Base-by-base conservation (phyloP, 176 grass and related monocot species). In the Phyllostachys edulis region DNA sequence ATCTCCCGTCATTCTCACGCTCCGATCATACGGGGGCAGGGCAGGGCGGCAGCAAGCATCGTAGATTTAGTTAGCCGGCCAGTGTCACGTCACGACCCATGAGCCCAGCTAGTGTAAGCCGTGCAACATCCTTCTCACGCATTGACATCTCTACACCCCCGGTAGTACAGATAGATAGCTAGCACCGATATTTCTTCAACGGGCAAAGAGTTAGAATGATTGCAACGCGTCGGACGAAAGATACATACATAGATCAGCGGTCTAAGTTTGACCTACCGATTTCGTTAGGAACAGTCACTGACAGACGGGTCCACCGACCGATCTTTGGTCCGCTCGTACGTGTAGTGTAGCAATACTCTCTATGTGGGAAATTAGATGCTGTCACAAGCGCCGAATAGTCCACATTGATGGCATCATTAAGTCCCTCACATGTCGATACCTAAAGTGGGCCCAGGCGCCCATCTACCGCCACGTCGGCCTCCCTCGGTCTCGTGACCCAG, bases 391-490 rank as follows among this genome's bases (percentile, higher is more conserved):
- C 18, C 0, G 45, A 74, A 12, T 73, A 75, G 49, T 69, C 63
- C 71, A 47, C 60, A 81, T 67, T 87, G 47, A 87, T 81, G 70
- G 32, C 85, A n/a, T 44, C 64, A 83, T 88, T 88, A 88, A 45
- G 21, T 8, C 36, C 23, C 0, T 88, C 86, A 83, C 86, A 45
- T 88, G 86, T 71, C 73, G 36, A 12, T 56, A 78, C 73, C 86
- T n/a, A n/a, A n/a, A n/a, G 45, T 47, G 44, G 11, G 44, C 44
- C 44, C 44, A 10, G 2, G 44, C 3, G 44, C 44, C 44, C 44
- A 10, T 0, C 23, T 46, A 59, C 39, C 1, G 60, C 87, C 87
- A 88, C 87, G 74, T 88, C 59, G 81, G 59, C 14, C 39, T 45
- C 39, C 23, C 29, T 27, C n/a, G 78, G 70, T 15, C 87, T 54